phyloP scores from a whole-genome alignment of 2,329 filamentous ascomycete species.

The Meredithiella fracta region DNA sequence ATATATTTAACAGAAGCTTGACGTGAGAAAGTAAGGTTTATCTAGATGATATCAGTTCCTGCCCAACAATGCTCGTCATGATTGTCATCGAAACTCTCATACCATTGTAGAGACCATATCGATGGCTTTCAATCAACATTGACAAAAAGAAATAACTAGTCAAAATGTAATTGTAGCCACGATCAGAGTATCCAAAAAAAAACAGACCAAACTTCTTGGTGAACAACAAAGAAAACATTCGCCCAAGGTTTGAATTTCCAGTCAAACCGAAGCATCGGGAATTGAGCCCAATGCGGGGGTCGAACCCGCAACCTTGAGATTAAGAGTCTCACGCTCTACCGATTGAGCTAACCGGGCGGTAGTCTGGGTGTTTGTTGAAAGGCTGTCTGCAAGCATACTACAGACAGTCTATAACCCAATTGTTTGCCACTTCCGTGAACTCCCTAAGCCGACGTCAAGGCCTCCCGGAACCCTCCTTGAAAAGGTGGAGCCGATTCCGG shows the following conservation, averaged over 20 bases:
- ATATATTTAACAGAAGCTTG: too few relatives aligned
- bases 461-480: too few relatives aligned
- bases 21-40: too few relatives aligned
- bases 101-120: too few relatives aligned
- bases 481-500: too few relatives aligned
- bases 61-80: too few relatives aligned
- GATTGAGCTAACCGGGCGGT: conserved; percentile 47
- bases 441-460: too few relatives aligned
- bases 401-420: too few relatives aligned
- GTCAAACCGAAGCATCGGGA: conserved; percentile 14
- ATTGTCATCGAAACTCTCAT: too few relatives aligned
- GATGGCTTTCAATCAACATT: too few relatives aligned
- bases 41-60: too few relatives aligned
- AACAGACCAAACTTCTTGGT: background rate
- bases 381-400: background rate
- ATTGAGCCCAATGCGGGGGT: conserved; percentile 21
- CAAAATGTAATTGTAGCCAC: background rate
- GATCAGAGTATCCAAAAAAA: background rate
- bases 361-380: background rate
- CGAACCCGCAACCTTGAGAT: conserved; percentile 29
- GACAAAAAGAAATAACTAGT: background rate
- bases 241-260: conserved; percentile 6
- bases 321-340: conserved; percentile 61
- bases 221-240: background rate
- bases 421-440: too few relatives aligned